Percentiles rank a stretch among this genome's conserved stretches.
Evolutionary conservation across 208 protist species (phyloP).

Genomic region (Blastocrithidia nonstop): DNA sequence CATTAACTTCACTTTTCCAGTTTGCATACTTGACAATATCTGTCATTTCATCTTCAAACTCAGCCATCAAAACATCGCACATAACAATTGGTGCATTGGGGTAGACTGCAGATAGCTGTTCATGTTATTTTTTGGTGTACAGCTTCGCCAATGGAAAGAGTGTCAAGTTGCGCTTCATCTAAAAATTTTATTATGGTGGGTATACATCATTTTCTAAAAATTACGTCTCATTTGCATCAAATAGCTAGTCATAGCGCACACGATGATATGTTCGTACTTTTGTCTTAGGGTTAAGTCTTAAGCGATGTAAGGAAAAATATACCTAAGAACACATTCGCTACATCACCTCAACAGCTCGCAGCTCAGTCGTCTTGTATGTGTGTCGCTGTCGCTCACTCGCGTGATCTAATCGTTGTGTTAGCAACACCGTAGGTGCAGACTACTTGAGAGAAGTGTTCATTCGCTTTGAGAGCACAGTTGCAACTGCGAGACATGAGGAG

Average conservation of each 20-base stretch:
- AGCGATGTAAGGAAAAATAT: constrained; percentile 17
- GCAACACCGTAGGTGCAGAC: constrained; percentile 19
- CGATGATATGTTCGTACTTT: constrained; percentile 44
- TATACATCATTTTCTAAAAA: constrained; percentile 20
- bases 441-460: constrained; percentile 50
- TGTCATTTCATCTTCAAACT: constrained; percentile 47
- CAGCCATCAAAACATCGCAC: constrained; percentile 36
- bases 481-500: constrained; percentile 60
- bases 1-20: constrained; percentile 22
- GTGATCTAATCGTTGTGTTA: constrained; percentile 27
- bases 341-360: constrained; percentile 59
- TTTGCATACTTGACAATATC: constrained; percentile 26
- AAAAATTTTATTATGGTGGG: constrained; percentile 4
- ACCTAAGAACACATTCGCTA: constrained; percentile 35
- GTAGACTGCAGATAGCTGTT: constrained; percentile 9
- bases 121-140: constrained; percentile 36
- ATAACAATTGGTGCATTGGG: constrained; percentile 13
- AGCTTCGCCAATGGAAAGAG: constrained; percentile 12
- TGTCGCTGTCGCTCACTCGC: constrained; percentile 13
- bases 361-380: constrained; percentile 43
- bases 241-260: constrained; percentile 8
- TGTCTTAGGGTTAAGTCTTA: constrained; percentile 37
- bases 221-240: constrained; percentile 1
- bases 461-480: constrained; percentile 19
- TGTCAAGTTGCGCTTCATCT: constrained; percentile 3